Evolutionary conservation across 139 green algal species (phyloP), one percentile per base, ranked within the genome.

Genomic region (Parachlorella kessleri): DNA sequence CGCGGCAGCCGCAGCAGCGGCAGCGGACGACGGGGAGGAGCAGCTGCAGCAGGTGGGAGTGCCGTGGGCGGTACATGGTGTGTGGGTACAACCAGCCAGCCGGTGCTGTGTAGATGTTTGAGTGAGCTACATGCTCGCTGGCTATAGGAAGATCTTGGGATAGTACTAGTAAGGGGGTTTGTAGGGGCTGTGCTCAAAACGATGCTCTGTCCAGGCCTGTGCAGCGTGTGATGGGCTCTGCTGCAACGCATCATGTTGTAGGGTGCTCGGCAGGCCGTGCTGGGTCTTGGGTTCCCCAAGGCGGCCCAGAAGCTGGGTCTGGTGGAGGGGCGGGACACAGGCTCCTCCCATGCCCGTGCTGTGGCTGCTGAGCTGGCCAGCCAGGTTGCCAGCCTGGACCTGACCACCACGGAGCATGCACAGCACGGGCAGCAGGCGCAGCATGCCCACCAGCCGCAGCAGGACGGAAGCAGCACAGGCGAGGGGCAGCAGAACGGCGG

Each of bases 241-340:
- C n/a, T n/a, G n/a, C n/a, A n/a, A n/a, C n/a, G n/a, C n/a, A n/a
- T n/a, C n/a, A n/a, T n/a, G n/a, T n/a, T n/a, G n/a, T n/a, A n/a
- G n/a, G n/a, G n/a, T n/a, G n/a, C n/a, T n/a, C n/a, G n/a, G n/a
- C n/a, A n/a, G n/a, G 48, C 48, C 14, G 14, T 18, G 48, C 48
- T 59, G 48, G 48, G 14, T 26, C 65, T 84, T 0, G 79, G 79
- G 18, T 70, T 54, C 32, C 79, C 79, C 4, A 54, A 77, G 48
- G 74, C 74, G 6, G 79, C 72, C 4, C 65, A 71, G 72, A 81
- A 65, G 77, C 69, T 88, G 42, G 81, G 76, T 1, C 73, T 84
- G 33, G 53, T 79, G 6, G 40, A 28, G 1, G 30, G 76, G 36
- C 30, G 48, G 30, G 24, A 69, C 14, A 59, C 55, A 7, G 30